These are phyloP conservation scores for Pichia kudriavzevii DNA, from an alignment of 1,139 yeast species.

Conservation along the genomic window DNA sequence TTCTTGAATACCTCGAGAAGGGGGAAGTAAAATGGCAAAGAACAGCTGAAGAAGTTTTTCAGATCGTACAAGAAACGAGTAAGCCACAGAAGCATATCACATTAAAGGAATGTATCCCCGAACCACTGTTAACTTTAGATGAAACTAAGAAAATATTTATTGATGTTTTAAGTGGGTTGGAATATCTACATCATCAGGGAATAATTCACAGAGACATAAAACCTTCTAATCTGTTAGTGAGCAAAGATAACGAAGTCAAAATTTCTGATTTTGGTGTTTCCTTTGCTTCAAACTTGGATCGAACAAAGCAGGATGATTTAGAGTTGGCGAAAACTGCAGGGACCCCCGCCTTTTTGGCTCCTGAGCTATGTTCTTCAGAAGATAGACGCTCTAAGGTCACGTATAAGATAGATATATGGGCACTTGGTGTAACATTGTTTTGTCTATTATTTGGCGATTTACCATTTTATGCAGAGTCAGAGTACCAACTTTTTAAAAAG, in stretches of 20 bases:
- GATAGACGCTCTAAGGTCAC: conserved; percentile 40
- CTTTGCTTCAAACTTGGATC: conserved; percentile 57
- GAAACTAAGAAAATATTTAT: conserved; percentile 68
- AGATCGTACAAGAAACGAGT: conserved; percentile 9
- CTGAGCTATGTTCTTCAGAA: conserved; percentile 59
- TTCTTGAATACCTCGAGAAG: conserved; percentile 81
- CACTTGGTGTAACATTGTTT: conserved; percentile 85
- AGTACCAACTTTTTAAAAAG: conserved; percentile 76
- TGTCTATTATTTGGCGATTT: conserved; percentile 82
- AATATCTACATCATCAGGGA: conserved; percentile 87
- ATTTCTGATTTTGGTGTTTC: conserved; percentile 97
- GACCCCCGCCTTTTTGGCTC: conserved; percentile 81
- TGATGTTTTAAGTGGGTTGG: conserved; percentile 84
- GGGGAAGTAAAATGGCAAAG: conserved; percentile 90
- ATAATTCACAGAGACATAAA: conserved; percentile 95
- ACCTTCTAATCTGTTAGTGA: conserved; percentile 84
- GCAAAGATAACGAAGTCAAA: conserved; percentile 69
- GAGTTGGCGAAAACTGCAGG: conserved; percentile 90
- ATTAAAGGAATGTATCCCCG: conserved; percentile 14
- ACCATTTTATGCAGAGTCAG: conserved; percentile 88
- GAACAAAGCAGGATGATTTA: conserved; percentile 59
- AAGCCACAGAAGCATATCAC: conserved; percentile 9
- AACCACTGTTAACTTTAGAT: conserved; percentile 57
- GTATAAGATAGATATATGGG: conserved; percentile 91
- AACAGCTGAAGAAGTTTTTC: conserved; percentile 18